Conservation (phyloP, 2,329 filamentous ascomycete species). For the Verticillium zaregamsianum region DNA sequence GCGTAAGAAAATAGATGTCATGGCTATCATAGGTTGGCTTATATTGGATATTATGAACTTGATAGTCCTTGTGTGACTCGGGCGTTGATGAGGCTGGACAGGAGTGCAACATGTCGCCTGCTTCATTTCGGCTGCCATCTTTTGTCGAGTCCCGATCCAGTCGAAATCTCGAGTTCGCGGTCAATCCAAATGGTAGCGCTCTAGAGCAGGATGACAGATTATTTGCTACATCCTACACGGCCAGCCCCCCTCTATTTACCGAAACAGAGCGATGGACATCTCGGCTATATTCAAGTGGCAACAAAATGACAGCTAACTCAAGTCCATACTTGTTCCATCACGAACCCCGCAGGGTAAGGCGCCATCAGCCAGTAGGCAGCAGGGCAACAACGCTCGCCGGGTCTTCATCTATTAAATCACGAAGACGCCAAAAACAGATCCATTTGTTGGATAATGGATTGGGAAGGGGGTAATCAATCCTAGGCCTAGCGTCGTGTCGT, state of each 20-base stretch:
- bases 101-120: too few species aligned
- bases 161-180: too few species aligned
- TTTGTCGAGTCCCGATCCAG: too few species aligned
- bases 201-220: too few species aligned
- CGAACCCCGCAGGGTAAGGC: not conserved
- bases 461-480: slow-evolving; percentile 5
- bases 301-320: too few species aligned
- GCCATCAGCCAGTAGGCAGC: not conserved
- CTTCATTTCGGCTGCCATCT: not conserved
- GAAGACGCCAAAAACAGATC: slow-evolving; percentile 11
- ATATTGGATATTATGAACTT: not conserved
- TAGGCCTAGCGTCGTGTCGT: slow-evolving; percentile 10
- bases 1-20: not conserved
- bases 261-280: too few species aligned
- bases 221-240: too few species aligned
- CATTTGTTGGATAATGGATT: slow-evolving; percentile 9
- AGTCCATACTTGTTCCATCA: not conserved
- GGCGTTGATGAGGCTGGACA: too few species aligned
- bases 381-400: not conserved
- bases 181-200: too few species aligned
- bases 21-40: not conserved
- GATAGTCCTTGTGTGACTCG: not conserved
- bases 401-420: slow-evolving; percentile 12
- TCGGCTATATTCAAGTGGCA: too few species aligned
- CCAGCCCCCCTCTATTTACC: too few species aligned